A percentile compares a stretch with the other conserved stretches of the same genome.
These are phyloP conservation scores for Simmondsia chinensis DNA, from an alignment of 148 eudicot genomes.

Conservation along the genomic window DNA sequence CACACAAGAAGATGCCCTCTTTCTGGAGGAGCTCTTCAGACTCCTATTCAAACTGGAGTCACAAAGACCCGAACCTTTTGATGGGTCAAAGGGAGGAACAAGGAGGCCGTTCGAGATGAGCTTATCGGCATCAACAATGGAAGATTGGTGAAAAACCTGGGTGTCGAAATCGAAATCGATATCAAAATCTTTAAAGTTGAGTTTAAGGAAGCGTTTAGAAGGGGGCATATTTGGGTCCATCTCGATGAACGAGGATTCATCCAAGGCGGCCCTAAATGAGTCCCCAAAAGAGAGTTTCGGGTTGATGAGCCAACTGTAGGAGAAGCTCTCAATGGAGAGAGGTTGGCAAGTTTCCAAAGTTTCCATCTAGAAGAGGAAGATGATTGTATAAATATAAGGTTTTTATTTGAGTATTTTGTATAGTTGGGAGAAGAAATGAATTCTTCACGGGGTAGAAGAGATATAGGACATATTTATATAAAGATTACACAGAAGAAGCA, in stretches of 20 bases:
- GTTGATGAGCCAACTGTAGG: slow-evolving; percentile 74
- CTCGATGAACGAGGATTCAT: slow-evolving; percentile 68
- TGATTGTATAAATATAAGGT: background rate
- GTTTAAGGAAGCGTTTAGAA: slow-evolving; percentile 56
- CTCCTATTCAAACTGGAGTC: slow-evolving; percentile 15
- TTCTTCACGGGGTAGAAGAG: slow-evolving; percentile 13
- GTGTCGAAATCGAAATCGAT: slow-evolving; percentile 40
- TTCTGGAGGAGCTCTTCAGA: slow-evolving; percentile 13
- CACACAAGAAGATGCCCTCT: slow-evolving; percentile 8
- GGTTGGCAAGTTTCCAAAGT: slow-evolving; percentile 38
- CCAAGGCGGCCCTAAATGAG: slow-evolving; percentile 46
- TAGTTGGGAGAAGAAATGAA: slow-evolving; percentile 6
- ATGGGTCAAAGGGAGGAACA: slow-evolving; percentile 31
- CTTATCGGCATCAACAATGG: slow-evolving; percentile 58
- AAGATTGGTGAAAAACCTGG: slow-evolving; percentile 31
- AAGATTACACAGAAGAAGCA: slow-evolving; percentile 13
- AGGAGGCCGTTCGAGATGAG: slow-evolving; percentile 60
- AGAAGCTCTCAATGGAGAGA: slow-evolving; percentile 78
- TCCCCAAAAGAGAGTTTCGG: slow-evolving; percentile 54
- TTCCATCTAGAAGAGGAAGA: slow-evolving; percentile 7
- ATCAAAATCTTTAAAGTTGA: slow-evolving; percentile 35
- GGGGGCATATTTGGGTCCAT: slow-evolving; percentile 82
- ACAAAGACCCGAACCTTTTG: slow-evolving; percentile 18
- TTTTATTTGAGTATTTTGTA: background rate
- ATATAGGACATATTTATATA: slow-evolving; percentile 16